Evolutionary conservation across 176 grass and related monocot genomes (phyloP).

Genomic region (sorghum (Sorghum bicolor)): DNA sequence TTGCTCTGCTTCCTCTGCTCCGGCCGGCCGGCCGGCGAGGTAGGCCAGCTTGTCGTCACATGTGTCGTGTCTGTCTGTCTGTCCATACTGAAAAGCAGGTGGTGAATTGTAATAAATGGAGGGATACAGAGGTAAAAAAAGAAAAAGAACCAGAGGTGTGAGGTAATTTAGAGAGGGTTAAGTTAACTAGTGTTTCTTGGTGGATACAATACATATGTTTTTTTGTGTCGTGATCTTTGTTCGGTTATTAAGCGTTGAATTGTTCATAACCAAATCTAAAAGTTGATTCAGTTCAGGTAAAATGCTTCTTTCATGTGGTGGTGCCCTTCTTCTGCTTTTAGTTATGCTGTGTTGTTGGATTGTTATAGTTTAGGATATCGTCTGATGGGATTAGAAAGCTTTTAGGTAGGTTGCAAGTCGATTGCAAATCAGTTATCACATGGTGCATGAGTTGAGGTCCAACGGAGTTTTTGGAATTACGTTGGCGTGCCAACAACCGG

Average conservation of each 20-base stretch:
- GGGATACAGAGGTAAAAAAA: conserved; percentile 16
- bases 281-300: not conserved
- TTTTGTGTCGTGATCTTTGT: not conserved
- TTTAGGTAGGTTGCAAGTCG: conserved; percentile 24
- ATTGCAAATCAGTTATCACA: not conserved
- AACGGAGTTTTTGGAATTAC: conserved; percentile 15
- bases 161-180: not conserved
- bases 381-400: not conserved
- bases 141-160: no score
- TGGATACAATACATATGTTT: no score
- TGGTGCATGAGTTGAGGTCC: not conserved
- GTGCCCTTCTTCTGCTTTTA: not conserved
- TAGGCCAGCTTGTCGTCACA: not conserved
- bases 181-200: not conserved
- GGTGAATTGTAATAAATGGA: conserved; percentile 24
- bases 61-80: not conserved
- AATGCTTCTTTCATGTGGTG: not conserved
- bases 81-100: not conserved
- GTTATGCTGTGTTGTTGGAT: not conserved
- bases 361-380: not conserved
- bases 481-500: conserved; percentile 27
- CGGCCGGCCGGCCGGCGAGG: conserved; percentile 8
- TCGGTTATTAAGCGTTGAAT: conserved; percentile 26
- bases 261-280: not conserved
- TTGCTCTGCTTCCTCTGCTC: not conserved